These are phyloP conservation scores for Calonectria ilicicola DNA, from an alignment of 2,329 filamentous ascomycete genomes.

Conservation along the genomic window DNA sequence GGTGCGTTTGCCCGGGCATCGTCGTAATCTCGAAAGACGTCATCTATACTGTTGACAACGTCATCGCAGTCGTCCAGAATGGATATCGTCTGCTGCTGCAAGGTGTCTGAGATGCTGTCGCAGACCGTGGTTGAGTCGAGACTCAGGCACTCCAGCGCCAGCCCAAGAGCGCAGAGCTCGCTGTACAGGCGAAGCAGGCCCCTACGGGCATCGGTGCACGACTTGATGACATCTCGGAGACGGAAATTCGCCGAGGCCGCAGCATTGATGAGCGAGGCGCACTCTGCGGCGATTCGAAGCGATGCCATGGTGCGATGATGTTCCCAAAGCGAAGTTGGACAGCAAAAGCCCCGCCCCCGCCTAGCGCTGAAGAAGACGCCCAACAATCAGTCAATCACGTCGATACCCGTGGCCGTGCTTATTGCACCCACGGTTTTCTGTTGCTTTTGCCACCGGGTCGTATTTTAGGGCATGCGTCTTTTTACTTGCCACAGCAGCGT, in stretches of 20 bases:
- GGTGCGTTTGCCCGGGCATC: background rate
- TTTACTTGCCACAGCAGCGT: background rate
- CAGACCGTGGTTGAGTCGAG: background rate
- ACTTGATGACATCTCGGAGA: background rate
- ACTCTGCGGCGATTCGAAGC: background rate
- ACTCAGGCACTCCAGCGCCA: background rate
- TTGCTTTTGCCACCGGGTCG: background rate
- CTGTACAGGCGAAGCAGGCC: background rate
- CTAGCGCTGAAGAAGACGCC: background rate
- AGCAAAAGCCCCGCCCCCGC: background rate
- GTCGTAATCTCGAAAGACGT: background rate
- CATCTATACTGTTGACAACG: background rate
- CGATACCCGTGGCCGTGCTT: background rate
- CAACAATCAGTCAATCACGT: background rate
- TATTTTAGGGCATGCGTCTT: background rate
- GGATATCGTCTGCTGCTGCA: background rate
- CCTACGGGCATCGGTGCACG: background rate
- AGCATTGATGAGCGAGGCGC: background rate
- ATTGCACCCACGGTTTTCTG: background rate
- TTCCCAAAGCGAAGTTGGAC: background rate
- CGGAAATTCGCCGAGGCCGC: background rate
- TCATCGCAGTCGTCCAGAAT: background rate
- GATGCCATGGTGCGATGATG: background rate
- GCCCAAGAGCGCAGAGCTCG: background rate
- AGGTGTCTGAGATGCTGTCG: background rate